Base-by-base conservation (phyloP, 768 basidiomycete genomes). In the Dioszegia crocea region DNA sequence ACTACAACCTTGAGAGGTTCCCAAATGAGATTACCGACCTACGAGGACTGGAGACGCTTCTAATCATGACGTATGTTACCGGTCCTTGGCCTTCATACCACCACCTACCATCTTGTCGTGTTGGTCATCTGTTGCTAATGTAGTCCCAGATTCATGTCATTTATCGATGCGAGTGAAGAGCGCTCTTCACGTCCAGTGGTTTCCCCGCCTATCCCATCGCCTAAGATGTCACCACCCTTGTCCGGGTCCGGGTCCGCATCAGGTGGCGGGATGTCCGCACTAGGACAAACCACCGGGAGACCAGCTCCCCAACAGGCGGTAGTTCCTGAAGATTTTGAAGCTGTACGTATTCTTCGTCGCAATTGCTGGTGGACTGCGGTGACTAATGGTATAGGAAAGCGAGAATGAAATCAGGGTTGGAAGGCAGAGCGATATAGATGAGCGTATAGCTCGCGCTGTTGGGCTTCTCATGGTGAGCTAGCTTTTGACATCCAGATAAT, bases 1-100 rank as follows among this genome's bases (percentile, higher is more conserved):
- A 77, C 45, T 75, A 75, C 58, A 75, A 75, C 39, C 64, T 77
- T 43, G 73, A 75, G 3, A 52, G 76, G 43, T 77, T 77, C 44
- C 65, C 69, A 2, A 40, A 63, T 33, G 74, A 75, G 40, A 74
- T 77, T 51, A 63, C 65, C 49, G 76, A 77, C 63, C 26, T 66
- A 8, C 61, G 74, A 26, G 76, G 75, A 39, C 47, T 73, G 30
- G 67, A 71, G 56, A 65, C 63, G 24, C 49, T 68, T 16, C 53
- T 74, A 3, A 65, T 67, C 9, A 57, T 62, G 0, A 67, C 61
- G 71, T 73, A 39, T 40, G 64, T 43, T 11, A 2, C 4, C 19
- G 27, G 40, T n/a, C n/a, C n/a, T n/a, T n/a, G n/a, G n/a, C n/a
- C n/a, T n/a, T n/a, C n/a, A n/a, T n/a, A n/a, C n/a, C n/a, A n/a